Conservation (phyloP, 2,329 filamentous ascomycete species). For the Aspergillus bombycis region DNA sequence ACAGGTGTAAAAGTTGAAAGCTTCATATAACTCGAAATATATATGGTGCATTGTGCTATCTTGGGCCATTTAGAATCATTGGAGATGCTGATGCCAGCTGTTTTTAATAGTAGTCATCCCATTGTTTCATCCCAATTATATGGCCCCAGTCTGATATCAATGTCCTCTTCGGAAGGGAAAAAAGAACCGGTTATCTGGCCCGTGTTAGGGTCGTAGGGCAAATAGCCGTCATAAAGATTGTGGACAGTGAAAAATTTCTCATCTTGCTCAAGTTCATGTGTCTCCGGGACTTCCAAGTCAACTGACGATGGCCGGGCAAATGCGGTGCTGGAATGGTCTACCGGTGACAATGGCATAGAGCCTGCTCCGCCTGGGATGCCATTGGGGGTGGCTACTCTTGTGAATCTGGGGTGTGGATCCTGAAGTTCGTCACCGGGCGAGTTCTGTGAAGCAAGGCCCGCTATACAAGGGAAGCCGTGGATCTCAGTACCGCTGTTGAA, state of each 20-base stretch:
- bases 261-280: conserved; percentile 21
- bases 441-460: not conserved
- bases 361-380: not conserved
- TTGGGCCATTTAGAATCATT: not conserved
- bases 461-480: conserved; percentile 25
- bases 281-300: not conserved
- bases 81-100: not conserved
- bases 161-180: conserved; percentile 33
- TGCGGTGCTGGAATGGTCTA: not conserved
- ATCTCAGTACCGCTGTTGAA: conserved; percentile 35
- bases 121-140: conserved; percentile 1
- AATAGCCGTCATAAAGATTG: conserved; percentile 33
- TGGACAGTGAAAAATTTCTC: conserved; percentile 9
- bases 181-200: conserved; percentile 43
- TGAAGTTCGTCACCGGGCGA: not conserved
- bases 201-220: conserved; percentile 40
- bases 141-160: conserved; percentile 35
- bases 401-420: not conserved
- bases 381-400: not conserved
- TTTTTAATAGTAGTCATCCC: not conserved
- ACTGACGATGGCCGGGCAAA: not conserved
- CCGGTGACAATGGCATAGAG: not conserved
- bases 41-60: not conserved
- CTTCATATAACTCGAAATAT: not conserved
- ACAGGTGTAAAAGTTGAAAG: not conserved